Percentiles rank a stretch among this genome's conserved stretches.
phyloP scores from a whole-genome alignment of 2,329 filamentous ascomycete genomes.

The Neophaeococcomyces aloes region DNA sequence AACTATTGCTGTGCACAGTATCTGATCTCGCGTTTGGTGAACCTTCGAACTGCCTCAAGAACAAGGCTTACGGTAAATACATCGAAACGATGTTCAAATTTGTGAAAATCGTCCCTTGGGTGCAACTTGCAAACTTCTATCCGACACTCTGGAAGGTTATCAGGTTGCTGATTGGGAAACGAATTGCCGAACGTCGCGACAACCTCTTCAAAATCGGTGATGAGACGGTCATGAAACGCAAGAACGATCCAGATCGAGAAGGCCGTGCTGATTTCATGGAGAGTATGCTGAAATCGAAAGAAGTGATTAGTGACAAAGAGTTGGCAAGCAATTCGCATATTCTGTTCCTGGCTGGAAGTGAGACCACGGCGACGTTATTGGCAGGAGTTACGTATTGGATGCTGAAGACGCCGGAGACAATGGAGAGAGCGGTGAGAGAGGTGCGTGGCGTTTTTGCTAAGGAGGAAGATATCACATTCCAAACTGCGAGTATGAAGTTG shows the following conservation, averaged over 20 bases:
- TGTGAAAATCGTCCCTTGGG: constrained; percentile 11
- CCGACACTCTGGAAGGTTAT: not conserved
- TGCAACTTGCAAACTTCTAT: constrained; percentile 9
- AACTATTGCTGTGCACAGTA: constrained; percentile 9
- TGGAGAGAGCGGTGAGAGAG: constrained; percentile 30
- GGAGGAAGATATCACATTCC: constrained; percentile 32
- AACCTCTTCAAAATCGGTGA: not conserved
- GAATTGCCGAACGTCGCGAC: not conserved
- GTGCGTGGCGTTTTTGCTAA: constrained; percentile 30
- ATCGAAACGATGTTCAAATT: constrained; percentile 20
- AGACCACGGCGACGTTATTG: constrained; percentile 39
- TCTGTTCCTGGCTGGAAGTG: constrained; percentile 33
- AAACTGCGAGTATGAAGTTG: constrained; percentile 23
- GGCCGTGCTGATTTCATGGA: constrained; percentile 12
- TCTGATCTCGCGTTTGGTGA: constrained; percentile 23
- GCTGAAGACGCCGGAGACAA: constrained; percentile 24
- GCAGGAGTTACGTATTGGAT: constrained; percentile 35
- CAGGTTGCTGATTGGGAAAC: not conserved
- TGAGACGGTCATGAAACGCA: constrained; percentile 1
- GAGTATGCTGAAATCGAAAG: constrained; percentile 9
- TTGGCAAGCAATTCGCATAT: constrained; percentile 27
- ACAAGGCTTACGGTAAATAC: constrained; percentile 21
- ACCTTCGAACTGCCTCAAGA: constrained; percentile 22
- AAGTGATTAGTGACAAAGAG: constrained; percentile 22
- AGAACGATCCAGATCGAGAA: not conserved